Percentiles rank a stretch among this genome's conserved stretches.
Evolutionary conservation across 2,329 filamentous ascomycete species (phyloP).

Genomic region (Orbilia quercus): DNA sequence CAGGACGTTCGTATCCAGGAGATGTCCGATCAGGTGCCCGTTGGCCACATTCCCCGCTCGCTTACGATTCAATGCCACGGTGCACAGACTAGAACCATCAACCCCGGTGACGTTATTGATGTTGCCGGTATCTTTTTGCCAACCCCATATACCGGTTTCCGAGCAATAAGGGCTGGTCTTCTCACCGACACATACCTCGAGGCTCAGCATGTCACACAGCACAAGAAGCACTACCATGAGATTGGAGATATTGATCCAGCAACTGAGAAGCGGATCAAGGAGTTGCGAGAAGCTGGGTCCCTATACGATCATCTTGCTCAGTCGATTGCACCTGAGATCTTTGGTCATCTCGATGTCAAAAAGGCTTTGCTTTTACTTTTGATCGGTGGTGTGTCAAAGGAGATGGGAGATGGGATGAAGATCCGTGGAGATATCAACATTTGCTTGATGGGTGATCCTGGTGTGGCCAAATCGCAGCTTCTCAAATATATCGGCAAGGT

Average conservation of each 20-base stretch:
- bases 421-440: constrained; percentile 99
- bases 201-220: constrained; percentile 90
- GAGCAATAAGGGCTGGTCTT: constrained; percentile 94
- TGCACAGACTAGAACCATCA: constrained; percentile 84
- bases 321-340: constrained; percentile 97
- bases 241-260: constrained; percentile 80
- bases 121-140: constrained; percentile 95
- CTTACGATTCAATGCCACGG: constrained; percentile 91
- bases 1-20: constrained; percentile 99
- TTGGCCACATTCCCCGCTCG: constrained; percentile 94
- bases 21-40: constrained; percentile 98
- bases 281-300: constrained; percentile 84
- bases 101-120: constrained; percentile 93
- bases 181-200: constrained; percentile 97
- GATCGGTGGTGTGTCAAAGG: constrained; percentile 94
- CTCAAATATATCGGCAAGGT: constrained; percentile 99
- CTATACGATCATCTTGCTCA: constrained; percentile 95
- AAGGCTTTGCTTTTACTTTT: constrained; percentile 95
- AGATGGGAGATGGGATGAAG: constrained; percentile 97
- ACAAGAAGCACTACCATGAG: constrained; percentile 98
- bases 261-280: constrained; percentile 84
- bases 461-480: constrained; percentile 98
- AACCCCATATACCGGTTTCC: constrained; percentile 98
- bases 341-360: constrained; percentile 95
- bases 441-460: constrained; percentile 98